Evolutionary conservation across 2,329 filamentous ascomycete genomes (phyloP).

Genomic region (Cytospora piceicola): DNA sequence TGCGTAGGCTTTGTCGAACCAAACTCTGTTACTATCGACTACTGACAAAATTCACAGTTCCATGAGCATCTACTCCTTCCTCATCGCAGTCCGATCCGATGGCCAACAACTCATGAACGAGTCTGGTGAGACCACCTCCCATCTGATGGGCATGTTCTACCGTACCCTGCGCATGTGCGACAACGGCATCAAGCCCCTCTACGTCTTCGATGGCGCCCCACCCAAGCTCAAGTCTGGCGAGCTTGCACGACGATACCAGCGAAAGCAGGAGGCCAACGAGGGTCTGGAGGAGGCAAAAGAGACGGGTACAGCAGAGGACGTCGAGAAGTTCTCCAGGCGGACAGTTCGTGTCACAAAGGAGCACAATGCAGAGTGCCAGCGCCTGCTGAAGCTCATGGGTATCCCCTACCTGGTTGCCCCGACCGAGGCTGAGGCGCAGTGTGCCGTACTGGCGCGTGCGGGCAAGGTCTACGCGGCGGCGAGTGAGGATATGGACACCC

Average conservation of each 20-base stretch:
- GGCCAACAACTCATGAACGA: slow-evolving; percentile 97
- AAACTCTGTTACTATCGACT: neutral
- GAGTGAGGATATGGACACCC: slow-evolving; percentile 97
- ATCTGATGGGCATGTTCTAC: slow-evolving; percentile 99
- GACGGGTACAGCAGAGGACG: slow-evolving; percentile 93
- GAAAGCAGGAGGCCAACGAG: slow-evolving; percentile 90
- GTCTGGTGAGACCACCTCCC: slow-evolving; percentile 93
- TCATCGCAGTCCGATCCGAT: slow-evolving; percentile 95
- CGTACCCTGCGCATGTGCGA: slow-evolving; percentile 97
- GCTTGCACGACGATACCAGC: slow-evolving; percentile 91
- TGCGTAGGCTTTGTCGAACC: slow-evolving; percentile 50
- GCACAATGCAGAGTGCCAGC: slow-evolving; percentile 94
- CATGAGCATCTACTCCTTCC: slow-evolving; percentile 99
- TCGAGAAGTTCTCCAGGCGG: slow-evolving; percentile 93
- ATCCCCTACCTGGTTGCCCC: slow-evolving; percentile 94
- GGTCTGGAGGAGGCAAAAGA: slow-evolving; percentile 94
- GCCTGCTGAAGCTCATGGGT: slow-evolving; percentile 90
- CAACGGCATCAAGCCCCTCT: slow-evolving; percentile 97
- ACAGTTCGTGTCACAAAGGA: slow-evolving; percentile 95
- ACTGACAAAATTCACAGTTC: slow-evolving; percentile 58
- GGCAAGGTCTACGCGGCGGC: slow-evolving; percentile 97
- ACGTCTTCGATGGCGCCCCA: slow-evolving; percentile 95
- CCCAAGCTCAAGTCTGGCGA: slow-evolving; percentile 98
- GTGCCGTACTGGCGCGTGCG: slow-evolving; percentile 82
- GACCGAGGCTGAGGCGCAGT: slow-evolving; percentile 97